Evolutionary conservation across 352 stramenopile species (phyloP).

Genomic region (Globisporangium takayamanum): DNA sequence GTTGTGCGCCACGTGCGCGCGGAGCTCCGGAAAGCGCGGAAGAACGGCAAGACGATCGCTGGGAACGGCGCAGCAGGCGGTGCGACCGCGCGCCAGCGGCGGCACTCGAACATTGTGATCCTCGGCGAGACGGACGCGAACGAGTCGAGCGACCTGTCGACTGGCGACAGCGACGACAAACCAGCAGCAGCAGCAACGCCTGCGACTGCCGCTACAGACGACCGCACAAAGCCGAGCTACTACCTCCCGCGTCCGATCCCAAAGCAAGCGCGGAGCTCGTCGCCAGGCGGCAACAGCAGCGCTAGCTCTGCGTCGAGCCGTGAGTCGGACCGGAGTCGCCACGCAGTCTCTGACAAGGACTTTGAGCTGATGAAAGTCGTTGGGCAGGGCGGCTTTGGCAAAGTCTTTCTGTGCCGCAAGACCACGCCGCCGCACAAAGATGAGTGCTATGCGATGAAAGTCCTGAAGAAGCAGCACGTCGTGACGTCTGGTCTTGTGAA

Average conservation of each 20-base stretch:
- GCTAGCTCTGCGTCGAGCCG: slow-evolving; percentile 9
- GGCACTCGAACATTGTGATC: slow-evolving; percentile 85
- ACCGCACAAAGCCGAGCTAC: slow-evolving; percentile 64
- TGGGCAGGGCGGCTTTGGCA: slow-evolving; percentile 95
- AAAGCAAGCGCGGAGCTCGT: slow-evolving; percentile 26
- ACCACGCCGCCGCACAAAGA: slow-evolving; percentile 81
- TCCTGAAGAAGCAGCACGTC: slow-evolving; percentile 91
- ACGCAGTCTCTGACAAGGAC: slow-evolving; percentile 76
- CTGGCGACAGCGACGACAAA: slow-evolving; percentile 47
- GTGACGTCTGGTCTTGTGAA: slow-evolving; percentile 89
- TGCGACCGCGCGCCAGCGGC: slow-evolving; percentile 16
- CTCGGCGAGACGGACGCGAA: slow-evolving; percentile 78
- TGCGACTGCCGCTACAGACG: slow-evolving; percentile 12
- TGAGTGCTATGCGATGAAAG: slow-evolving; percentile 98
- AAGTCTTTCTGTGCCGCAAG: slow-evolving; percentile 97
- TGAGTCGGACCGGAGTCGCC: slow-evolving; percentile 19
- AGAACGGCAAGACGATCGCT: slow-evolving; percentile 14
- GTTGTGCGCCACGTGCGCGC: slow-evolving; percentile 74
- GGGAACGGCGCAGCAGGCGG: slow-evolving; percentile 1
- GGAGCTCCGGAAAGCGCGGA: slow-evolving; percentile 45
- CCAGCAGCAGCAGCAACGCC: slow-evolving; percentile 10
- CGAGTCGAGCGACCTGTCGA: slow-evolving; percentile 65
- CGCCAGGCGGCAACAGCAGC: slow-evolving; percentile 13
- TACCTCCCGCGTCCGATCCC: slow-evolving; percentile 72
- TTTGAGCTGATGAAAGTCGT: slow-evolving; percentile 98